Conservation (phyloP, 495 filamentous ascomycete genomes). For the Penicillium psychrofluorescens region DNA sequence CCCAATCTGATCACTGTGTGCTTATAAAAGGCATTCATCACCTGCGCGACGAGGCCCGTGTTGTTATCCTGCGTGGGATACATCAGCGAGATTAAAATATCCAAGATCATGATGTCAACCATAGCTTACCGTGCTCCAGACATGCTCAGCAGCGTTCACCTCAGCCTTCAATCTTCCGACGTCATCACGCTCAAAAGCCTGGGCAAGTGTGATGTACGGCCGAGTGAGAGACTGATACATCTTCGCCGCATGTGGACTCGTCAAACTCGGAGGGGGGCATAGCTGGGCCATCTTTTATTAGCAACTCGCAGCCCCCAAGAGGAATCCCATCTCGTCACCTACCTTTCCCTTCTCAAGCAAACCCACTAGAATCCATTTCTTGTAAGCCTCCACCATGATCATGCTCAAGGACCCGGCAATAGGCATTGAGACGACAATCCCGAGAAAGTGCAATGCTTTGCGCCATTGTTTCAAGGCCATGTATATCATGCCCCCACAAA, state of each 20-base stretch:
- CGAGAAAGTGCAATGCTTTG: constrained; percentile 63
- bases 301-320: neutral
- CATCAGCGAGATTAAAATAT: neutral
- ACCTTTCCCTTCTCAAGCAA: constrained; percentile 66
- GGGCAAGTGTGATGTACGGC: constrained; percentile 63
- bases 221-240: constrained; percentile 52
- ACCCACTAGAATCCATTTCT: constrained; percentile 82
- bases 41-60: constrained; percentile 44
- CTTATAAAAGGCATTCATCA: constrained; percentile 38
- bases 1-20: constrained; percentile 37
- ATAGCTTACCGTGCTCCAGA: constrained; percentile 54
- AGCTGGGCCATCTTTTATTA: constrained; percentile 22
- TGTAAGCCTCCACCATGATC: constrained; percentile 84
- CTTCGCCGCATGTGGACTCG: constrained; percentile 44
- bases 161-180: constrained; percentile 51
- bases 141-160: constrained; percentile 40
- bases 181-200: constrained; percentile 57
- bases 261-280: constrained; percentile 33
- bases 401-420: constrained; percentile 52
- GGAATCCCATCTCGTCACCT: constrained; percentile 19
- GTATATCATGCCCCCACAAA: constrained; percentile 72
- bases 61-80: constrained; percentile 49
- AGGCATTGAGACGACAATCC: constrained; percentile 60
- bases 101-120: neutral
- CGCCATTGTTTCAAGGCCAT: constrained; percentile 65